phyloP scores from a whole-genome alignment of 2,329 filamentous ascomycete species.

The Fusarium sp. region DNA sequence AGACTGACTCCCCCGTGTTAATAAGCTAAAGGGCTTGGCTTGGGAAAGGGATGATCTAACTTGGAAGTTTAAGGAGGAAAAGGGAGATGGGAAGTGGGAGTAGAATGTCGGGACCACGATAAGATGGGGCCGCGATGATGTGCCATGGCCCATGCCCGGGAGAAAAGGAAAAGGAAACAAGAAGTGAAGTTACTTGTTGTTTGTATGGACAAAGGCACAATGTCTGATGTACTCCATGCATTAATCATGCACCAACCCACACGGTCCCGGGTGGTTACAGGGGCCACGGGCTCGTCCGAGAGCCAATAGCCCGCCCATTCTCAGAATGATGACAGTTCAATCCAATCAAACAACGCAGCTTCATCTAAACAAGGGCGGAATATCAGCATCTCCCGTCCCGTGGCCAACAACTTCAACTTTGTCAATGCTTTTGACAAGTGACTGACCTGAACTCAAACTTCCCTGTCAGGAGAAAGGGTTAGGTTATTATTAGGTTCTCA shows the following conservation, averaged over 20 bases:
- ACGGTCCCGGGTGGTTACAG: conserved; percentile 26
- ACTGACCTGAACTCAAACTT: conserved; percentile 13
- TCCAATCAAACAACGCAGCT: conserved; percentile 34
- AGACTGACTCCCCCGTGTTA: conserved; percentile 20
- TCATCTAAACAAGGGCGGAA: conserved; percentile 27
- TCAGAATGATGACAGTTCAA: conserved; percentile 6
- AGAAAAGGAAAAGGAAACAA: not conserved
- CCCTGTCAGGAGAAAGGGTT: conserved; percentile 21
- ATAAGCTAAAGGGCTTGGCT: conserved; percentile 26
- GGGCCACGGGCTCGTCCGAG: conserved; percentile 22
- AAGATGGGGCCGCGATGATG: conserved; percentile 19
- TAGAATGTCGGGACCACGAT: conserved; percentile 12
- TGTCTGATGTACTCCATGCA: conserved; percentile 18
- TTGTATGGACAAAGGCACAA: not conserved
- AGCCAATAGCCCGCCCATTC: conserved; percentile 33
- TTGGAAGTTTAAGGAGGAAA: conserved; percentile 6
- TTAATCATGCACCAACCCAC: conserved; percentile 22
- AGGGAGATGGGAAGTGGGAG: conserved; percentile 27
- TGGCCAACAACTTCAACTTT: not conserved
- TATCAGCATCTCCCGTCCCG: conserved; percentile 26
- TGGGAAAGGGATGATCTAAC: conserved; percentile 9
- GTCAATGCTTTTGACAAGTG: not conserved
- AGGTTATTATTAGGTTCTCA: conserved; percentile 34
- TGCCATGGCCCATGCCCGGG: not conserved
- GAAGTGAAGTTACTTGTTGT: not conserved